Percentiles rank a stretch among this genome's conserved stretches.
Evolutionary conservation across 208 protist species (phyloP).

Genomic region (Herpetomonas tarakana): DNA sequence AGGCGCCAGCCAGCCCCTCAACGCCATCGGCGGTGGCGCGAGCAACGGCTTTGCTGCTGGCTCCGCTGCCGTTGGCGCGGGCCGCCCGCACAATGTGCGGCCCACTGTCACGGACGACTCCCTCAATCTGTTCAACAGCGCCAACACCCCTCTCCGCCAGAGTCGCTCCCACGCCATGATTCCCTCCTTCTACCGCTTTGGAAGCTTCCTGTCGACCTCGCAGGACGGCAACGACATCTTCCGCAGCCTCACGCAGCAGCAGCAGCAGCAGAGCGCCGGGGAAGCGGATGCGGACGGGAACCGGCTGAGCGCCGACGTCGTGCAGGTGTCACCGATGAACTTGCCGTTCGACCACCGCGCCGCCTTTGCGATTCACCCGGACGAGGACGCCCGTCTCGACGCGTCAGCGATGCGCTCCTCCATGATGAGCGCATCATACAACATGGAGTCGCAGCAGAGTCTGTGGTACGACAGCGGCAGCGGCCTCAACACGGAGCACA

Average conservation of each 20-base stretch:
- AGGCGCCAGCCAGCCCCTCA: not conserved
- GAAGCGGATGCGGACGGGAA: not conserved
- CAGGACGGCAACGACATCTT: not conserved
- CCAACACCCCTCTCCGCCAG: not conserved
- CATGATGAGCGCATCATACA: not conserved
- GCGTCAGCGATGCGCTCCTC: not conserved
- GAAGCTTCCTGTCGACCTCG: not conserved
- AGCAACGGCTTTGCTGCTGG: too few species aligned
- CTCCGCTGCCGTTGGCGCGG: too few species aligned
- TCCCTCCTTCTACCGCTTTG: not conserved
- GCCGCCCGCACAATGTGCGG: not conserved
- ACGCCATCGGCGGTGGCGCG: too few species aligned
- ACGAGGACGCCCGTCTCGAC: not conserved
- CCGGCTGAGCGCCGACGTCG: not conserved
- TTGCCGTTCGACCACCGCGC: not conserved
- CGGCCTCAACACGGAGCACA: not conserved
- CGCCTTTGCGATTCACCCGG: not conserved
- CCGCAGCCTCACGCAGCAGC: not conserved
- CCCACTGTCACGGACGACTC: not conserved
- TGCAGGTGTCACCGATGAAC: not conserved
- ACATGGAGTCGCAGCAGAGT: not conserved
- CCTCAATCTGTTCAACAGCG: slow-evolving; percentile 1
- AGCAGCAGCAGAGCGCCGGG: not conserved
- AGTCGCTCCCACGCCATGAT: not conserved
- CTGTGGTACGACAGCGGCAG: not conserved